Percentiles rank a stretch among this genome's conserved stretches.
phyloP scores from a whole-genome alignment of 2,329 filamentous ascomycete genomes.

The Colletotrichum destructivum region DNA sequence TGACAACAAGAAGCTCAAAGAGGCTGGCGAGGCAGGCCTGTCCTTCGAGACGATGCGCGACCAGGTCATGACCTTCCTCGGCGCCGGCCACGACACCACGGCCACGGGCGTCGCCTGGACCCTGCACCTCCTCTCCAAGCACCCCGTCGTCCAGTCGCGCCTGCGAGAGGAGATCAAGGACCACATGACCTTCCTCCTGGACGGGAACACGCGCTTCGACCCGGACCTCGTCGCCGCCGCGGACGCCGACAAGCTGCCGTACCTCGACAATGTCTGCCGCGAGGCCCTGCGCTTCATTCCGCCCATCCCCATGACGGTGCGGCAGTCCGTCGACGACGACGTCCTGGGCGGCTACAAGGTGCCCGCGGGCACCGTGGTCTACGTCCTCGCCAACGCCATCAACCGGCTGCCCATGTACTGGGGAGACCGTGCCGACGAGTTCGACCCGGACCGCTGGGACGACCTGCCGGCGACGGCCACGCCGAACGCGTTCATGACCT shows the following conservation, averaged over 20 bases:
- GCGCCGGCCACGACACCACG: conserved; percentile 61
- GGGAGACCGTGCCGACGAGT: conserved; percentile 56
- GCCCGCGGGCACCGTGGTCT: conserved; percentile 59
- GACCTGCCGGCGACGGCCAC: conserved; percentile 54
- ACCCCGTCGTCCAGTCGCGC: conserved; percentile 55
- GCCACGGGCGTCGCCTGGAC: conserved; percentile 61
- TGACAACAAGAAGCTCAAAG: conserved; percentile 58
- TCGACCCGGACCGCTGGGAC: conserved; percentile 61
- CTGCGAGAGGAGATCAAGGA: conserved; percentile 58
- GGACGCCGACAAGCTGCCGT: conserved; percentile 58
- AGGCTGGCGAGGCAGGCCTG: conserved; percentile 53
- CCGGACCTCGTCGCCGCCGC: conserved; percentile 48
- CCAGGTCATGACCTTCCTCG: conserved; percentile 58
- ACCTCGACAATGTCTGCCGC: conserved; percentile 62
- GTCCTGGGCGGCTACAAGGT: conserved; percentile 56
- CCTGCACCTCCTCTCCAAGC: conserved; percentile 56
- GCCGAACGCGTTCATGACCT: conserved; percentile 53
- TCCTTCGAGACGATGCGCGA: conserved; percentile 52
- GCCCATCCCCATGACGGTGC: conserved; percentile 61
- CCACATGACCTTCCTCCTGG: conserved; percentile 56
- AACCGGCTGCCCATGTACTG: conserved; percentile 58
- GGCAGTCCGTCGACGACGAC: conserved; percentile 57
- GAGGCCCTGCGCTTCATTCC: conserved; percentile 63
- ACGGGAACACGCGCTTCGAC: conserved; percentile 51
- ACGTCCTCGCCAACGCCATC: conserved; percentile 59